Conservation (phyloP, 2,329 filamentous ascomycete species). For the Pezicula carpinea region DNA sequence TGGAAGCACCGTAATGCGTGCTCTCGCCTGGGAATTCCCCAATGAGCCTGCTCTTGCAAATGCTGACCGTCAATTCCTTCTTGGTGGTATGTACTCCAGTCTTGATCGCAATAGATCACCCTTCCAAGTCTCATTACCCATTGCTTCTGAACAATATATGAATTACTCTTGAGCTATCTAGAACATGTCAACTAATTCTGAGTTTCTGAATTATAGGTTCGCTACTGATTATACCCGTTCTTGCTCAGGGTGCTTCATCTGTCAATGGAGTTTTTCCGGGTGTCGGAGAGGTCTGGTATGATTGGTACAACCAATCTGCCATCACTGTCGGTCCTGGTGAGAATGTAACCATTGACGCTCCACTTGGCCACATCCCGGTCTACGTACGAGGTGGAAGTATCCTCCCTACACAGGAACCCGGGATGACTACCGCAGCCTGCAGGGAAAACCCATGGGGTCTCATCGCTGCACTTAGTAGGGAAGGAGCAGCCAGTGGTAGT, state of each 20-base stretch:
- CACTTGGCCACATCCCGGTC: conserved; percentile 66
- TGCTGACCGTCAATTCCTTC: conserved; percentile 68
- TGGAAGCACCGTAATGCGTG: conserved; percentile 67
- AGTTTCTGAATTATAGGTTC: too few relatives aligned
- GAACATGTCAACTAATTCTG: too few relatives aligned
- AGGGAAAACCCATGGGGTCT: conserved; percentile 63
- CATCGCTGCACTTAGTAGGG: conserved; percentile 52
- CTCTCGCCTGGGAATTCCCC: conserved; percentile 70
- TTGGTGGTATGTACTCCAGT: conserved; percentile 40
- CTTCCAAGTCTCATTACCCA: too few relatives aligned
- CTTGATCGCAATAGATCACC: too few relatives aligned
- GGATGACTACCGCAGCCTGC: conserved; percentile 59
- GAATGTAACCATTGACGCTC: conserved; percentile 57
- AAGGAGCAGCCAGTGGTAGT: conserved; percentile 52
- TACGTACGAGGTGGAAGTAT: conserved; percentile 65
- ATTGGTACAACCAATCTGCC: conserved; percentile 68
- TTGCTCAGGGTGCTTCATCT: conserved; percentile 54
- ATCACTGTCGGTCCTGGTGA: conserved; percentile 46
- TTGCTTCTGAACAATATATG: too few relatives aligned
- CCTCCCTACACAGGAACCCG: conserved; percentile 63
- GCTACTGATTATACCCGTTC: conserved; percentile 63
- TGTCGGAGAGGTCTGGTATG: conserved; percentile 64
- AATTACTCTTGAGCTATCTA: too few relatives aligned
- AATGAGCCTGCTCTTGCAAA: conserved; percentile 62
- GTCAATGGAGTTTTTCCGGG: conserved; percentile 70